Evolutionary conservation across 108 stramenopile species (phyloP), one percentile per base, ranked within the genome.

Genomic region (Nitzschia putrida): DNA sequence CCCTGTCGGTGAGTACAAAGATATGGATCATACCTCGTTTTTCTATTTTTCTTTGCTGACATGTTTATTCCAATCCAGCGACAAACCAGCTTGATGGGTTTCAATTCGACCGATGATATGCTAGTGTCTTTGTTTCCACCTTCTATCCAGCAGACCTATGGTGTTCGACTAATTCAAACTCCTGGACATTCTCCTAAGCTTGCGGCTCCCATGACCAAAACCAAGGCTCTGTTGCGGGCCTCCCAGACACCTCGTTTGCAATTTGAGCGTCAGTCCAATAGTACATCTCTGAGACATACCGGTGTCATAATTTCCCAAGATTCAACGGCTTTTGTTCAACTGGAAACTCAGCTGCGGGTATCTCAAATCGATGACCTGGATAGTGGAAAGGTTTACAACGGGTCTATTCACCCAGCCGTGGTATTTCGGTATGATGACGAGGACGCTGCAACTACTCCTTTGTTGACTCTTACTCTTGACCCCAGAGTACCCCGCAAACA

Each of bases 321-420:
- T 60, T 8, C 16, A 24, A 16, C 52, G 13, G 47, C 53, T 23
- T 69, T 82, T 39, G 72, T 78, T 44, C 88, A 88, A 39, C 53
- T 93, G 51, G 85, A 86, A 18, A 88, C 92, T 7, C 86, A 87
- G 13, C 57, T 93, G 20, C 84, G 92, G 18, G 85, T 93, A 12
- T 75, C 68, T 55, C 80, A 73, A 57, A 76, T 80, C 49, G 76
- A 80, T 34, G 86, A 85, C 69, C 68, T 80, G 2, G 84, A 83
- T 38, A 70, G 72, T n/a, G 84, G 77, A 44, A 61, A 68, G 9
- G 73, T 88, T 18, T 40, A 81, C 65, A 61, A 74, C 52, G 89
- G 89, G 25, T 85, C 78, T 24, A 83, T 87, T 39, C 71, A 84
- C 51, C 57, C 83, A 45, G 92, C 87, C 3, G 78, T 82, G 10